Conservation (phyloP, 305 asterid species). For the Andrographis paniculata region DNA sequence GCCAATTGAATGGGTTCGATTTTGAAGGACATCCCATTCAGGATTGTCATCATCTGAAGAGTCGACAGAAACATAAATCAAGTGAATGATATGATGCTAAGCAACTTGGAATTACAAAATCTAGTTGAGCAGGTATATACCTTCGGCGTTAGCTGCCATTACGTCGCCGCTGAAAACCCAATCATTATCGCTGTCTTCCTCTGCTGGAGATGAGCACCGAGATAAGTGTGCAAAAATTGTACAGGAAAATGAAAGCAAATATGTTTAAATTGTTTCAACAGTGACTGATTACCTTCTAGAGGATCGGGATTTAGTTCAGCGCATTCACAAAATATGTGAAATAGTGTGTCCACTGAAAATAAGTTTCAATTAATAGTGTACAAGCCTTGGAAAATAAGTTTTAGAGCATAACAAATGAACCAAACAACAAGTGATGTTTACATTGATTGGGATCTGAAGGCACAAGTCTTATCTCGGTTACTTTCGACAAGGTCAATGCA, state of each 20-base stretch:
- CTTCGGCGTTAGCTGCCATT: slow-evolving; percentile 39
- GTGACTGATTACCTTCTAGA: slow-evolving; percentile 36
- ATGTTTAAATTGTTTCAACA: slow-evolving; percentile 4
- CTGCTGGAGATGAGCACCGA: slow-evolving; percentile 22
- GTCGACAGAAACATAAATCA: slow-evolving; percentile 1
- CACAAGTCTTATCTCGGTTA: slow-evolving; percentile 84
- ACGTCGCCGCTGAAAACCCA: slow-evolving; percentile 87
- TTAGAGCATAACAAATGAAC: not conserved
- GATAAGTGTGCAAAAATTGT: slow-evolving; percentile 10
- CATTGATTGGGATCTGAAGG: slow-evolving; percentile 80
- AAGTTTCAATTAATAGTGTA: slow-evolving; percentile 7
- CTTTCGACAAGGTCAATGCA: slow-evolving; percentile 44
- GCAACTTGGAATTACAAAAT: not conserved
- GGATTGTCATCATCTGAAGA: slow-evolving; percentile 44
- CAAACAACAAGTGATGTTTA: slow-evolving; percentile 14
- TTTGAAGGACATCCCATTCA: slow-evolving; percentile 38
- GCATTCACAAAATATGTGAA: slow-evolving; percentile 77
- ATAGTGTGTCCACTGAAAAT: slow-evolving; percentile 66
- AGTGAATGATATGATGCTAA: not conserved
- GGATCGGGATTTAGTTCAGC: slow-evolving; percentile 97
- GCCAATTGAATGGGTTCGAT: slow-evolving; percentile 54
- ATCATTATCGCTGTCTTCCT: slow-evolving; percentile 56
- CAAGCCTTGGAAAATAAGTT: not conserved
- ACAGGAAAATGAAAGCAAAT: not conserved
- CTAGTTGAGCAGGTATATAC: slow-evolving; percentile 18